phyloP scores from a whole-genome alignment of 176 grass and related monocot species.

The Urochloa ruziziensis region DNA sequence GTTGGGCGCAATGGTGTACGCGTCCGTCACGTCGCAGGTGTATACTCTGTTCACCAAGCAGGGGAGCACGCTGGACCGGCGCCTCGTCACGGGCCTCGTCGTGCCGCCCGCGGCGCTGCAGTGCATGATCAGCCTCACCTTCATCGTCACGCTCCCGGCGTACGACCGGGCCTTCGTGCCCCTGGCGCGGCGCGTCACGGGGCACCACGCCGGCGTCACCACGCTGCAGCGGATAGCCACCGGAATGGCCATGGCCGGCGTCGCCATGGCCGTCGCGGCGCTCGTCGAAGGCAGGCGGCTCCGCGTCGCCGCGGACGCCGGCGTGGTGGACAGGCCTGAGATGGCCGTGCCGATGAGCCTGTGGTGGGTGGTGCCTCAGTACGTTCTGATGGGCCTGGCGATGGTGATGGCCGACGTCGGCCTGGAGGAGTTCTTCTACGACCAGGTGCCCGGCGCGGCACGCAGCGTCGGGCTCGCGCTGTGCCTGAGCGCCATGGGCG shows the following conservation, averaged over 20 bases:
- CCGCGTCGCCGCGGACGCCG: slow-evolving; percentile 34
- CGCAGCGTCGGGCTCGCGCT: slow-evolving; percentile 43
- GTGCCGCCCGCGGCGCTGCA: slow-evolving; percentile 55
- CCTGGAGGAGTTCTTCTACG: slow-evolving; percentile 40
- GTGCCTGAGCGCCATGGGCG: slow-evolving; percentile 58
- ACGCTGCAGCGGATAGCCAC: slow-evolving; percentile 65
- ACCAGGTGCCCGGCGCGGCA: slow-evolving; percentile 12
- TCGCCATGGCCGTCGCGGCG: slow-evolving; percentile 49
- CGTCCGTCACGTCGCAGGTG: slow-evolving; percentile 30
- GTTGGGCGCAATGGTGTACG: slow-evolving; percentile 46
- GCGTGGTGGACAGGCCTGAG: slow-evolving; percentile 41
- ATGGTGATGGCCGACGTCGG: slow-evolving; percentile 31
- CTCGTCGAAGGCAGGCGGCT: slow-evolving; percentile 64
- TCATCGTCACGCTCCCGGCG: slow-evolving; percentile 39
- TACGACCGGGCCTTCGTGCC: slow-evolving; percentile 72
- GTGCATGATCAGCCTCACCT: slow-evolving; percentile 26
- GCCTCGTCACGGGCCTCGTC: slow-evolving; percentile 22
- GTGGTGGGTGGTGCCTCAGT: slow-evolving; percentile 79
- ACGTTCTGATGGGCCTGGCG: slow-evolving; percentile 55
- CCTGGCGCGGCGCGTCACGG: slow-evolving; percentile 38
- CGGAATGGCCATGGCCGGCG: slow-evolving; percentile 42
- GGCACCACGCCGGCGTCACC: slow-evolving; percentile 57
- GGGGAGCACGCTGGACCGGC: slow-evolving; percentile 51
- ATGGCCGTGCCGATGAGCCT: slow-evolving; percentile 63
- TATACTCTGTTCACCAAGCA: slow-evolving; percentile 70